A percentile compares a stretch with the other conserved stretches of the same genome.
These are phyloP conservation scores for Triadica sebifera DNA, from an alignment of 345 rosid genomes.

Conservation along the genomic window DNA sequence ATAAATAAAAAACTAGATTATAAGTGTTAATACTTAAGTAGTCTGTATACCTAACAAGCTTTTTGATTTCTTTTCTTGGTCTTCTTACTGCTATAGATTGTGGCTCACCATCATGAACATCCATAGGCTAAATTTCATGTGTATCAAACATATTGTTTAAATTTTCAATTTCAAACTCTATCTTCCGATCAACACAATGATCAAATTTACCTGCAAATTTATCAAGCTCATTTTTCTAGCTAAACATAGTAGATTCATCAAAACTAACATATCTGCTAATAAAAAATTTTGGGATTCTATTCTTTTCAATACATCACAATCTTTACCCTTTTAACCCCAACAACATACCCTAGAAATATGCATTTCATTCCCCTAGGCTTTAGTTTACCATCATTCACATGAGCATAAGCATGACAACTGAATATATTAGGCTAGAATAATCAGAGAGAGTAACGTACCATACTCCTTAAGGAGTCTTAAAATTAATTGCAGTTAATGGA, in stretches of 20 bases:
- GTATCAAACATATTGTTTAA: neutral
- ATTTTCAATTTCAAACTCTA: neutral
- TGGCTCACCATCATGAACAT: too few species aligned
- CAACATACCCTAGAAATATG: neutral
- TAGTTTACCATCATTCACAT: conserved; percentile 11
- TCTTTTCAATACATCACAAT: neutral
- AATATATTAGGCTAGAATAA: too few species aligned
- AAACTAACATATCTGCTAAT: neutral
- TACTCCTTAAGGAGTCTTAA: too few species aligned
- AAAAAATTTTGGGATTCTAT: neutral
- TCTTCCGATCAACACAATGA: neutral
- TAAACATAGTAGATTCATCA: neutral
- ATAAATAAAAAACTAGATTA: neutral
- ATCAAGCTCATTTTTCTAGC: neutral
- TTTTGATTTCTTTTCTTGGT: neutral
- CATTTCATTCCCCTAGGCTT: conserved; percentile 1
- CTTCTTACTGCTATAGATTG: too few species aligned
- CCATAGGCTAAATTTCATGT: too few species aligned
- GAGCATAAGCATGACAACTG: neutral
- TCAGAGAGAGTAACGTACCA: too few species aligned
- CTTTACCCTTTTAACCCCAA: neutral
- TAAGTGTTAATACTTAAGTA: neutral
- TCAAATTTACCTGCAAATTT: neutral
- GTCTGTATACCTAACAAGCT: too few species aligned
- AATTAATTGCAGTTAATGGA: too few species aligned